These are phyloP conservation scores for sorghum (Sorghum bicolor) DNA, from an alignment of 176 grass and related monocot species.

Conservation along the genomic window DNA sequence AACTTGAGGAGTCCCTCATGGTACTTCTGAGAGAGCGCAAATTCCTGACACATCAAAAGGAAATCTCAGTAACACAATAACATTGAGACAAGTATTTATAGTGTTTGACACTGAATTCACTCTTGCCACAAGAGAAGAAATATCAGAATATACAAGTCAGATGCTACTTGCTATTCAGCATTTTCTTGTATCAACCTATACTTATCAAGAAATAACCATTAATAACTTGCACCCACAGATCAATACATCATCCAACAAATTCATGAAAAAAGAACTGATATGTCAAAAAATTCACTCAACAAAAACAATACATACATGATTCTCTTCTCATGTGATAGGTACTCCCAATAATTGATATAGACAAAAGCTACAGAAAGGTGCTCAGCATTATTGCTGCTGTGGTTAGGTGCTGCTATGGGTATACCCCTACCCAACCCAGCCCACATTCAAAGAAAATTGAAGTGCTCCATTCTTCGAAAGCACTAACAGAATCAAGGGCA, in stretches of 20 bases:
- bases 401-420: background rate
- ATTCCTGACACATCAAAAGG: conserved; percentile 61
- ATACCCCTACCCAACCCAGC: background rate
- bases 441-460: background rate
- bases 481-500: background rate
- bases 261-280: background rate
- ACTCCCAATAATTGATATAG: background rate
- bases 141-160: conserved; percentile 5
- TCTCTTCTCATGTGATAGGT: background rate
- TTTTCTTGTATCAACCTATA: conserved; percentile 13
- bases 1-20: conserved; percentile 84
- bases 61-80: conserved; percentile 8
- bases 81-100: background rate
- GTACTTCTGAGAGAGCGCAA: conserved; percentile 89
- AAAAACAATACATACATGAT: background rate
- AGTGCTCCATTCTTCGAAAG: background rate
- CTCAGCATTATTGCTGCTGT: background rate
- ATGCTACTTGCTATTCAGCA: background rate
- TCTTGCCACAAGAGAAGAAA: background rate
- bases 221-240: background rate
- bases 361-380: background rate
- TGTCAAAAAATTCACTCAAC: background rate
- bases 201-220: background rate
- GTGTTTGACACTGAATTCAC: background rate
- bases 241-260: background rate